phyloP scores from a whole-genome alignment of 1,139 yeast species.

The Debaryomyces sp. region DNA sequence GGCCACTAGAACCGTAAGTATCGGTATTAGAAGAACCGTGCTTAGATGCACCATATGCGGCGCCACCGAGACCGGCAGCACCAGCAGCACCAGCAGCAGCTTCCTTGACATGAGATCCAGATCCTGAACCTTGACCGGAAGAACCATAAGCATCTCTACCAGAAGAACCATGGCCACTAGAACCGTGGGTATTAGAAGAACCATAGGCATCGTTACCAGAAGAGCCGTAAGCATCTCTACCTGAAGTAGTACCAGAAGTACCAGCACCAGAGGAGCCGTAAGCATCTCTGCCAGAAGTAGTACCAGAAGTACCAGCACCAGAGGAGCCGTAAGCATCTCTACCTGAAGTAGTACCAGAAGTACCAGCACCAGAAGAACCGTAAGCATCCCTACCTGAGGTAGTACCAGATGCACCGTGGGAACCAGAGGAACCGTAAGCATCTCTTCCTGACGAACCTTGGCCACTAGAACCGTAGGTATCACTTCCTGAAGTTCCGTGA shows the following conservation, averaged over 20 bases:
- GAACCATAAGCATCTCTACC: slow-evolving; percentile 17
- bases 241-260: slow-evolving; percentile 4
- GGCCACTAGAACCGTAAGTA: slow-evolving; percentile 15
- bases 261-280: slow-evolving; percentile 14
- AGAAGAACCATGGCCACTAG: slow-evolving; percentile 14
- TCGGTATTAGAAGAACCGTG: slow-evolving; percentile 15
- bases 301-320: slow-evolving; percentile 11
- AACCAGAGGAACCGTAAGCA: slow-evolving; percentile 10
- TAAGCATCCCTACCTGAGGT: slow-evolving; percentile 11
- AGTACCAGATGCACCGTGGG: slow-evolving; percentile 10
- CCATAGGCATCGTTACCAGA: slow-evolving; percentile 14
- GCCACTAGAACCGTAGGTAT: slow-evolving; percentile 15
- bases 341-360: slow-evolving; percentile 15
- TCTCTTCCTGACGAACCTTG: slow-evolving; percentile 16
- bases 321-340: slow-evolving; percentile 15
- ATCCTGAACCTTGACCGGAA: slow-evolving; percentile 15
- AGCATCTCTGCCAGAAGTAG: slow-evolving; percentile 10
- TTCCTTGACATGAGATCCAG: slow-evolving; percentile 15
- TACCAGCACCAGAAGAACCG: slow-evolving; percentile 10
- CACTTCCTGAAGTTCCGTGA: slow-evolving; percentile 13
- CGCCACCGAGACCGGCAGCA: slow-evolving; percentile 15
- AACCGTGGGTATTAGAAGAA: slow-evolving; percentile 13
- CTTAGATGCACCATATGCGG: slow-evolving; percentile 10
- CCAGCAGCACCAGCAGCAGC: slow-evolving; percentile 14
- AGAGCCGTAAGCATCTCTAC: slow-evolving; percentile 13